phyloP scores from a whole-genome alignment of 169 alveolate species.

The Theileria parva region DNA sequence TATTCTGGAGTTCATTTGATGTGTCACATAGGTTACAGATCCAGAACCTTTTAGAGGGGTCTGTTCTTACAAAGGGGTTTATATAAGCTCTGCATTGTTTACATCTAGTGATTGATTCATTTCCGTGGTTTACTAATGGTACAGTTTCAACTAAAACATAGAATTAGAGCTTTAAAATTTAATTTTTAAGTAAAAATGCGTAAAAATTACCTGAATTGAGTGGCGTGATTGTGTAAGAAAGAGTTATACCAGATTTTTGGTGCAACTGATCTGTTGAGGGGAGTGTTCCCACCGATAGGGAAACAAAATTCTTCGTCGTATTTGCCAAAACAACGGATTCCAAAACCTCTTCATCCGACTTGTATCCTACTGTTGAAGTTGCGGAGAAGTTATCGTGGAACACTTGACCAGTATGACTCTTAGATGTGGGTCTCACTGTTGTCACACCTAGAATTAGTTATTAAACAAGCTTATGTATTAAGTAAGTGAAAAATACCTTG shows the following conservation, averaged over 20 bases:
- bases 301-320: slow-evolving; percentile 57
- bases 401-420: slow-evolving; percentile 50
- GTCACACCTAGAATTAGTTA: background rate
- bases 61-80: slow-evolving; percentile 94
- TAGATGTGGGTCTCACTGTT: slow-evolving; percentile 15
- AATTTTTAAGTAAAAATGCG: background rate
- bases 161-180: background rate
- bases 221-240: slow-evolving; percentile 81
- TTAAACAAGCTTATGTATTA: background rate
- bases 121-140: slow-evolving; percentile 85
- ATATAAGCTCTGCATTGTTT: slow-evolving; percentile 91
- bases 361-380: slow-evolving; percentile 10
- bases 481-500: background rate
- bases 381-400: slow-evolving; percentile 54
- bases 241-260: slow-evolving; percentile 81
- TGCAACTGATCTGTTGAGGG: slow-evolving; percentile 74
- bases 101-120: slow-evolving; percentile 88
- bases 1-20: slow-evolving; percentile 88
- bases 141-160: slow-evolving; percentile 73
- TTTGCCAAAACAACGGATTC: slow-evolving; percentile 50
- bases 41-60: slow-evolving; percentile 94
- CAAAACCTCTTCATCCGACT: slow-evolving; percentile 31
- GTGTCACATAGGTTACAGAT: slow-evolving; percentile 94
- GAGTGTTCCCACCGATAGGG: slow-evolving; percentile 38
- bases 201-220: slow-evolving; percentile 68